Conservation (phyloP, 2,329 filamentous ascomycete genomes). For the Emericellopsis cladophorae region DNA sequence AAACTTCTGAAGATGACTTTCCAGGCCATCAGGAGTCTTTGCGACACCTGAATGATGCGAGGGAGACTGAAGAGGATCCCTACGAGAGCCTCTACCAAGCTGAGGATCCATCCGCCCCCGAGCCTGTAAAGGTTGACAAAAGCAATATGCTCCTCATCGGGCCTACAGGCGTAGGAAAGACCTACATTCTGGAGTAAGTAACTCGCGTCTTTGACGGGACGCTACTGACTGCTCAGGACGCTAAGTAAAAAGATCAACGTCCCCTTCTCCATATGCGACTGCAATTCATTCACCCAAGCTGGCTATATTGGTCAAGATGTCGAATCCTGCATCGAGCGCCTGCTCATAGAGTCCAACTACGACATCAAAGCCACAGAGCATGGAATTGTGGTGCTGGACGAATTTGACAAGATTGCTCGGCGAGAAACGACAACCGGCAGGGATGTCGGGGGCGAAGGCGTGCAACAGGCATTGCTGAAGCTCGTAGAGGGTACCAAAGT, state of each 20-base stretch:
- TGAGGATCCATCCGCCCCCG: conserved; percentile 29
- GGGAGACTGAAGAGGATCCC: conserved; percentile 14
- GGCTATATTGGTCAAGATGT: conserved; percentile 97
- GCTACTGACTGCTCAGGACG: conserved; percentile 44
- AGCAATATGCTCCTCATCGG: conserved; percentile 87
- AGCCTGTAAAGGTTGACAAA: conserved; percentile 72
- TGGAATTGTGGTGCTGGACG: conserved; percentile 90
- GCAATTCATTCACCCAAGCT: conserved; percentile 89
- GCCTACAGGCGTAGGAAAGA: conserved; percentile 92
- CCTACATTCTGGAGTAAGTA: conserved; percentile 66
- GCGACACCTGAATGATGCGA: conserved; percentile 24
- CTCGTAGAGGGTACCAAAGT: conserved; percentile 93
- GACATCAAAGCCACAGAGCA: conserved; percentile 74
- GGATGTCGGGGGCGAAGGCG: conserved; percentile 91
- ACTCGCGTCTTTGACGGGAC: neutral
- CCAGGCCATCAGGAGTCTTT: conserved; percentile 36
- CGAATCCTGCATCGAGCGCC: conserved; percentile 84
- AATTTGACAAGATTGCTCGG: conserved; percentile 94
- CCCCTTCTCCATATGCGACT: conserved; percentile 90
- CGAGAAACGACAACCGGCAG: conserved; percentile 79
- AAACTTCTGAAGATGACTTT: conserved; percentile 36
- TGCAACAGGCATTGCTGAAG: conserved; percentile 90
- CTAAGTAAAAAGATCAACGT: conserved; percentile 87
- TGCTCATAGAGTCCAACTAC: conserved; percentile 84
- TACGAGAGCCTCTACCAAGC: conserved; percentile 32